Evolutionary conservation across 169 alveolate species (phyloP).

Genomic region (Plasmodium fragile): DNA sequence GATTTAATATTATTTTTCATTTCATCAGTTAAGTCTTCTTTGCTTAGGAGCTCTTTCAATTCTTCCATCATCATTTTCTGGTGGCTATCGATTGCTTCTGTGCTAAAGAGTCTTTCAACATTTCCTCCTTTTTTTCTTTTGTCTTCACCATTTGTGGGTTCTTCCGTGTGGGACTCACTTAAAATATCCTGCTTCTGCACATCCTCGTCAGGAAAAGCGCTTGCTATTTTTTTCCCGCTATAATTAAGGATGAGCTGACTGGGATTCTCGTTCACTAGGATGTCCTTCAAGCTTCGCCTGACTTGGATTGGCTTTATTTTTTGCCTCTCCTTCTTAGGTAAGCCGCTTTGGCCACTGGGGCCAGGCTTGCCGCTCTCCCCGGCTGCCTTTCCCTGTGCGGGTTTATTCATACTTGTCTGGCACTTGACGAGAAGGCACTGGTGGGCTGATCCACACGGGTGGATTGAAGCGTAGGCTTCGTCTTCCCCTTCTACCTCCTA

Average conservation of each 20-base stretch:
- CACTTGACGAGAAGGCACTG: not conserved
- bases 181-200: not conserved
- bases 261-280: slow-evolving; percentile 25
- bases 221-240: slow-evolving; percentile 21
- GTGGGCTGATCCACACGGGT: not conserved
- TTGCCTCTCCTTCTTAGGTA: slow-evolving; percentile 7
- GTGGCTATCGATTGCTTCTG: slow-evolving; percentile 1
- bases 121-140: not conserved
- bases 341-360: not conserved
- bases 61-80: slow-evolving; percentile 17
- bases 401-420: not conserved
- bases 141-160: not conserved
- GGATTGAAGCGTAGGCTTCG: not conserved
- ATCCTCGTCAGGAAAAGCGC: slow-evolving; percentile 7
- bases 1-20: slow-evolving; percentile 59
- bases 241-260: slow-evolving; percentile 38
- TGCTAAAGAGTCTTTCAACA: not conserved
- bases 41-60: slow-evolving; percentile 26
- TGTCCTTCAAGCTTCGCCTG: slow-evolving; percentile 57
- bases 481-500: slow-evolving; percentile 1
- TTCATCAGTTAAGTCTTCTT: slow-evolving; percentile 32
- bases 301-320: slow-evolving; percentile 54
- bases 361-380: not conserved
- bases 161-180: not conserved
- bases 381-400: not conserved